A percentile compares a stretch with the other conserved stretches of the same genome.
Conservation (phyloP, 345 rosid species). For the Citropsis articulata region DNA sequence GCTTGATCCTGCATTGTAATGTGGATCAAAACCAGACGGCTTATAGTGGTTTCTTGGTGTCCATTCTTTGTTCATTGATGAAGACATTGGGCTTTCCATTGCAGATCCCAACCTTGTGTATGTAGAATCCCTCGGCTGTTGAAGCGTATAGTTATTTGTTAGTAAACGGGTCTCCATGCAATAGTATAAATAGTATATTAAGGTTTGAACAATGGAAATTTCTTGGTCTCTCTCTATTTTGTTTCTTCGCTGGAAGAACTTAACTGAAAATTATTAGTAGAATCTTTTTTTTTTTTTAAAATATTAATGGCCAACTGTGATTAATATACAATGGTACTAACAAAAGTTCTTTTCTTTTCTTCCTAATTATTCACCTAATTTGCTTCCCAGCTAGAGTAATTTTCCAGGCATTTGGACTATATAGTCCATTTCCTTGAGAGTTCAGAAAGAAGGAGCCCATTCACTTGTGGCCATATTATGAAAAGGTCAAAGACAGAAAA, state of each 20-base stretch:
- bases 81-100: slow-evolving; percentile 64
- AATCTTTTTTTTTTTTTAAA: neutral
- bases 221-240: neutral
- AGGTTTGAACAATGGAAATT: neutral
- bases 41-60: slow-evolving; percentile 71
- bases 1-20: slow-evolving; percentile 50
- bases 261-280: neutral
- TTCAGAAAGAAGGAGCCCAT: neutral
- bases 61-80: slow-evolving; percentile 50
- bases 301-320: neutral
- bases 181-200: neutral
- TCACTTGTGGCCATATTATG: neutral
- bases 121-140: slow-evolving; percentile 70
- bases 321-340: neutral
- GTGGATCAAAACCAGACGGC: slow-evolving; percentile 38
- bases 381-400: neutral
- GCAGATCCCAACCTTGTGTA: slow-evolving; percentile 75
- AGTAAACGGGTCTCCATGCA: neutral
- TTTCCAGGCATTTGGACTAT: neutral
- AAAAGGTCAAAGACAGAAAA: neutral
- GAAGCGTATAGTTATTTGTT: neutral
- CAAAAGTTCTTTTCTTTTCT: neutral
- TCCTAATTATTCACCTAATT: neutral
- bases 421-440: neutral
- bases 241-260: neutral